phyloP scores from a whole-genome alignment of 2,329 filamentous ascomycete genomes.

The Curvularia spicifera region DNA sequence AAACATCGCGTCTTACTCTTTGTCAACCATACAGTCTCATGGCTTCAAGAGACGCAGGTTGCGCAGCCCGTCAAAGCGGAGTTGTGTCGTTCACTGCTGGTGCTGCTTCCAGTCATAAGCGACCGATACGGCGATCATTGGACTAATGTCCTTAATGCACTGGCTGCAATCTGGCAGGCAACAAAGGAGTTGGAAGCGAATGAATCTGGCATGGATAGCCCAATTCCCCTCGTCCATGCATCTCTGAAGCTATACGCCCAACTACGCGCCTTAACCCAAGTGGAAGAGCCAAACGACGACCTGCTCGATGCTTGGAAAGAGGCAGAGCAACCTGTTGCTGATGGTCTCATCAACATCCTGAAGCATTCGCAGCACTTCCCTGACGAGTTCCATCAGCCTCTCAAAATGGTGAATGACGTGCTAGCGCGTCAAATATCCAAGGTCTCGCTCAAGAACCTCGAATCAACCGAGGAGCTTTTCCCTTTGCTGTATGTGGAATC shows the following conservation, averaged over 20 bases:
- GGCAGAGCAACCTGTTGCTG: constrained; percentile 62
- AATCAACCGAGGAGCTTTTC: constrained; percentile 73
- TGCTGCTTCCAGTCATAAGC: constrained; percentile 73
- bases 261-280: constrained; percentile 63
- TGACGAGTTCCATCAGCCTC: constrained; percentile 67
- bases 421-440: constrained; percentile 72
- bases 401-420: constrained; percentile 76
- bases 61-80: constrained; percentile 62
- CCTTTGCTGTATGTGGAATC: constrained; percentile 78
- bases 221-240: constrained; percentile 67
- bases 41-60: constrained; percentile 63
- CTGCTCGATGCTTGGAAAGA: constrained; percentile 75
- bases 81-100: constrained; percentile 59
- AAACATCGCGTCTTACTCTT: constrained; percentile 79
- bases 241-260: constrained; percentile 73
- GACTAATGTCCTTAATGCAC: constrained; percentile 58
- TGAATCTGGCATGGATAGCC: constrained; percentile 36
- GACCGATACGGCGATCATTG: constrained; percentile 91
- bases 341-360: constrained; percentile 68
- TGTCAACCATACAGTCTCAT: constrained; percentile 76
- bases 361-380: constrained; percentile 59
- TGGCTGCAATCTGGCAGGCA: constrained; percentile 48
- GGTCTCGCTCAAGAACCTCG: constrained; percentile 66
- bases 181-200: constrained; percentile 35
- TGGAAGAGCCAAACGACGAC: constrained; percentile 81